phyloP scores from a whole-genome alignment of 495 filamentous ascomycete species.

The Penicillium psychrofluorescens region DNA sequence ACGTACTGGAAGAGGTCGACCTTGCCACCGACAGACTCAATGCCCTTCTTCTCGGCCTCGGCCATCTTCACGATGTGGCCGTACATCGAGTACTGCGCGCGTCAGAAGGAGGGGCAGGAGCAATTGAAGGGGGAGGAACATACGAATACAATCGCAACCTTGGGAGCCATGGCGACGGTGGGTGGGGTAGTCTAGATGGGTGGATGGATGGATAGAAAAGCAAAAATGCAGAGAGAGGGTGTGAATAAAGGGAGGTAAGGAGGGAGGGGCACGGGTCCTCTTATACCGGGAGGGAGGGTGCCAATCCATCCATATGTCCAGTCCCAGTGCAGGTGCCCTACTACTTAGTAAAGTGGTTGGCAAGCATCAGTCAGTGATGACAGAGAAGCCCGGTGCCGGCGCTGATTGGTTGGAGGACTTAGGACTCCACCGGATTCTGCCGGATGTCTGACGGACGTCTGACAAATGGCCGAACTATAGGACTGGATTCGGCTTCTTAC shows the following conservation, averaged over 20 bases:
- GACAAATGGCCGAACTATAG: conserved; percentile 20
- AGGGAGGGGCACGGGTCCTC: neutral
- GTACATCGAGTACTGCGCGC: conserved; percentile 84
- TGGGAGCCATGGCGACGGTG: conserved; percentile 73
- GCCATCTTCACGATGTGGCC: conserved; percentile 83
- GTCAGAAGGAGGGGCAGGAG: neutral
- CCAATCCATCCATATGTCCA: neutral
- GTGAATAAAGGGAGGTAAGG: neutral
- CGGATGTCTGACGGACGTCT: conserved; percentile 34
- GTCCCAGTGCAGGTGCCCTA: neutral
- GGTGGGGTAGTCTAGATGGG: neutral
- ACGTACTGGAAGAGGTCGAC: conserved; percentile 76
- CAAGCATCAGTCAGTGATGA: conserved; percentile 31
- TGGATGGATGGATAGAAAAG: neutral
- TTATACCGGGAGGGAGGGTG: neutral
- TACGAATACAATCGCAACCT: conserved; percentile 86
- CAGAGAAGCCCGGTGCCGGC: conserved; percentile 12
- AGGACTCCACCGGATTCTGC: no score
- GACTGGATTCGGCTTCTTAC: no score
- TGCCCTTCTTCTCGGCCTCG: conserved; percentile 83
- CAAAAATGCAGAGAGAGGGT: conserved; percentile 1
- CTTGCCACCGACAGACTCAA: conserved; percentile 77
- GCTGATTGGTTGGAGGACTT: no score
- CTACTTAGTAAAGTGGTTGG: conserved; percentile 7
- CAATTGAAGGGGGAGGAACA: conserved; percentile 9